Evolutionary conservation across 257 asterid species (phyloP).

Genomic region (Nicotiana knightiana): DNA sequence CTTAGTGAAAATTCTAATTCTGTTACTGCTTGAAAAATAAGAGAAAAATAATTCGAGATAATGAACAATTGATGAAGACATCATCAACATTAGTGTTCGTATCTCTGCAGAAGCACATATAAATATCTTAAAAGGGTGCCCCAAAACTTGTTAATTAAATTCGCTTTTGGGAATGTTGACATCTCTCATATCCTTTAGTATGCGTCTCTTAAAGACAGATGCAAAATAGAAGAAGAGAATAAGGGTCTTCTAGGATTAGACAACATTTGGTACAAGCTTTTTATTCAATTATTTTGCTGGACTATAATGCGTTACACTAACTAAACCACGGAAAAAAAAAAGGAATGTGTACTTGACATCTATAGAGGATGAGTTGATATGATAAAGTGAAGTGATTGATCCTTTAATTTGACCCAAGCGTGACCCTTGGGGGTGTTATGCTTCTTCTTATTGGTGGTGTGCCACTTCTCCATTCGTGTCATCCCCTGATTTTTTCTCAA

Average conservation of each 20-base stretch:
- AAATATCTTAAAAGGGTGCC: background rate
- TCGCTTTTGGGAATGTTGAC: background rate
- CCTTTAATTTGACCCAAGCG: background rate
- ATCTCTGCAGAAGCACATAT: background rate
- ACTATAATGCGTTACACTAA: background rate
- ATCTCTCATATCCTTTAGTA: background rate
- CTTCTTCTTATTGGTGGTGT: background rate
- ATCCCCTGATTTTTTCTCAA: background rate
- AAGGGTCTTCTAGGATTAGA: constrained; percentile 8
- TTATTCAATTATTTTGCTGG: background rate
- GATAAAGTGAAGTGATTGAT: constrained; percentile 7
- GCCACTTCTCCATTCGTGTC: background rate
- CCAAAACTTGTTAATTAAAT: background rate
- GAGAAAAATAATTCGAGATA: background rate
- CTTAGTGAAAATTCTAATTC: too few species aligned
- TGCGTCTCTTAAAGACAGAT: background rate
- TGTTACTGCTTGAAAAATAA: too few species aligned
- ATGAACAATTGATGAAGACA: background rate
- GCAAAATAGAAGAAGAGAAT: background rate
- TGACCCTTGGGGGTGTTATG: background rate
- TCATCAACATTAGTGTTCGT: background rate
- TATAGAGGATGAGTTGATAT: background rate
- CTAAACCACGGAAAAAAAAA: background rate
- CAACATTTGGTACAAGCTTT: constrained; percentile 6
- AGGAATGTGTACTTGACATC: background rate